Percentiles rank a stretch among this genome's conserved stretches.
Conservation (phyloP, 2,329 filamentous ascomycete species). For the Monilinia fructicola region DNA sequence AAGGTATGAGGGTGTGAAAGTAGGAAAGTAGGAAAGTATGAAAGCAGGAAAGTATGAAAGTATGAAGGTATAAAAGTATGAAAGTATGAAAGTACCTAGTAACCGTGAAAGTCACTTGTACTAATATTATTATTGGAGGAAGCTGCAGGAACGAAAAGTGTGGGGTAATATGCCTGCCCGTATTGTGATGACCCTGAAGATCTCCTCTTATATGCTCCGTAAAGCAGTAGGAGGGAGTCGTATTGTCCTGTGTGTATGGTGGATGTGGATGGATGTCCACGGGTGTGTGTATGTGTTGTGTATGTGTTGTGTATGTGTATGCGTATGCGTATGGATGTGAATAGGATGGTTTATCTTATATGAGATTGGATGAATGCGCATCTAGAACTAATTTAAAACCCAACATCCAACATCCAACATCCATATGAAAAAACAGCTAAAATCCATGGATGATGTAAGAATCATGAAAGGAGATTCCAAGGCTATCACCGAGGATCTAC, state of each 20-base stretch:
- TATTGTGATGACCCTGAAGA: slow-evolving; percentile 12
- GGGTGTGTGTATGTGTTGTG: not conserved
- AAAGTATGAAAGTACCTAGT: no score
- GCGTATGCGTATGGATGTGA: no score
- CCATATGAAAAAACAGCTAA: not conserved
- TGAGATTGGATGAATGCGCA: not conserved
- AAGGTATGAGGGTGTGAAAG: no score
- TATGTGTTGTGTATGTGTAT: no score
- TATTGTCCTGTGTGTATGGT: not conserved
- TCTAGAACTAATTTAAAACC: not conserved
- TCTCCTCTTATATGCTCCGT: not conserved
- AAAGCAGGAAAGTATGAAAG: no score
- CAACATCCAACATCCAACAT: not conserved
- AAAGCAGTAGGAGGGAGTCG: not conserved
- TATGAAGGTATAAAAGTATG: no score
- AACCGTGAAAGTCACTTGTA: no score
- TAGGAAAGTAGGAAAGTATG: no score
- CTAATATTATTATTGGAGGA: slow-evolving; percentile 15
- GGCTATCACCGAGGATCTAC: slow-evolving; percentile 7
- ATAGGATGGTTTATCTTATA: no score
- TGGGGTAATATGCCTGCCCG: slow-evolving; percentile 30
- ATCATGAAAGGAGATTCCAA: not conserved
- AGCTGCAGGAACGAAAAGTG: slow-evolving; percentile 30
- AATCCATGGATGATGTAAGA: not conserved
- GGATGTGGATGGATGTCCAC: not conserved